Conservation (phyloP, 1,284 basidiomycete genomes). For the Cryptococcus sp. region DNA sequence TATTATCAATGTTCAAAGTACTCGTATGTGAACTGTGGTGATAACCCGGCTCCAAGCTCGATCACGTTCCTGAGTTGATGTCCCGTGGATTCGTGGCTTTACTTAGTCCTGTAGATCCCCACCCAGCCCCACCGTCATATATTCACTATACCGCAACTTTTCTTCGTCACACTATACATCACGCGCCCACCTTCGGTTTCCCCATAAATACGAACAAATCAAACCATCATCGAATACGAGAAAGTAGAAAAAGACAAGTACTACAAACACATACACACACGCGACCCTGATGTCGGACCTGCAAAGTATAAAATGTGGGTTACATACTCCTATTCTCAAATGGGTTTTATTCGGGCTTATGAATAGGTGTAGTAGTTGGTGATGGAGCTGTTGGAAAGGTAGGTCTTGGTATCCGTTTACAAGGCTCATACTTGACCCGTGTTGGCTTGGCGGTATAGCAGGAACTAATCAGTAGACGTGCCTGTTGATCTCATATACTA, state of each 20-base stretch:
- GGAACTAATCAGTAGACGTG: conserved; percentile 33
- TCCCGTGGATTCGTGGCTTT: too few species aligned
- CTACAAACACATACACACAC: neutral
- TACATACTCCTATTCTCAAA: neutral
- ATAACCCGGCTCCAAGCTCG: too few species aligned
- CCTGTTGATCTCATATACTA: conserved; percentile 48
- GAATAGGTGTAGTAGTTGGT: conserved; percentile 79
- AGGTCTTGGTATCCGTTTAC: conserved; percentile 35
- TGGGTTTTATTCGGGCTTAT: neutral
- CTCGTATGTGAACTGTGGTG: too few species aligned
- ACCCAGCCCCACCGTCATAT: too few species aligned
- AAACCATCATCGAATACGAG: neutral
- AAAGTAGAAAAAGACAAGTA: neutral
- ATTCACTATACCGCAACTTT: too few species aligned
- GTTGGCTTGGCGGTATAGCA: neutral
- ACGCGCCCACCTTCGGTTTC: too few species aligned
- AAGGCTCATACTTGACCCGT: neutral
- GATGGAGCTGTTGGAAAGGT: conserved; percentile 99
- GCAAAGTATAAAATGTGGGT: conserved; percentile 32
- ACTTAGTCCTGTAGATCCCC: too few species aligned
- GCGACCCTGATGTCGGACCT: conserved; percentile 5
- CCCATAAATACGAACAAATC: too few species aligned
- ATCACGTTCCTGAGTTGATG: too few species aligned
- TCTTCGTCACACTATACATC: too few species aligned
- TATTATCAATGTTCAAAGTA: too few species aligned